These are phyloP conservation scores for Pisolithus marmoratus DNA, from an alignment of 768 basidiomycete genomes.

Conservation along the genomic window DNA sequence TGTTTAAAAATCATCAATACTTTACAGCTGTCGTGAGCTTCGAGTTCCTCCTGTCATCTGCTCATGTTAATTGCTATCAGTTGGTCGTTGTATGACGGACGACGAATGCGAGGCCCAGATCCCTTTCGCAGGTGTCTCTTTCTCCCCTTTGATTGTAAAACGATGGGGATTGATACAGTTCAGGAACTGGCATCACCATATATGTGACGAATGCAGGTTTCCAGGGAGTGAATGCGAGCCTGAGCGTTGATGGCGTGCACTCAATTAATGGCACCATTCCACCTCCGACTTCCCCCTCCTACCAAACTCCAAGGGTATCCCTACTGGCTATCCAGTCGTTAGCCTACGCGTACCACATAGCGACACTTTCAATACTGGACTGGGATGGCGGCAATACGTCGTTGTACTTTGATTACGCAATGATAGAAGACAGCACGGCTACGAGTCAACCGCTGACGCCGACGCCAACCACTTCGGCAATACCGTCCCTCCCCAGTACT, in stretches of 20 bases:
- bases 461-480: too few species aligned
- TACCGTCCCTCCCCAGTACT: too few species aligned
- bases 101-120: neutral
- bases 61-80: neutral
- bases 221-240: neutral
- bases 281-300: neutral
- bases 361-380: conserved; percentile 1
- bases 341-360: neutral
- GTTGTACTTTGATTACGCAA: conserved; percentile 3
- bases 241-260: neutral
- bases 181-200: conserved; percentile 2
- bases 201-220: conserved; percentile 2
- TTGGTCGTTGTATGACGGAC: neutral
- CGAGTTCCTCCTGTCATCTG: neutral
- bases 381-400: neutral
- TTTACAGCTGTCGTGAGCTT: neutral
- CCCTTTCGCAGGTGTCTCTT: neutral
- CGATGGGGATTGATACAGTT: neutral
- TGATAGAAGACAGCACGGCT: neutral
- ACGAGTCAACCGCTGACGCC: neutral
- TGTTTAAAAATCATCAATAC: neutral
- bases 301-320: neutral
- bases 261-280: neutral
- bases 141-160: neutral
- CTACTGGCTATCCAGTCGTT: conserved; percentile 1